Conservation (phyloP, 805 yeast genomes). For the Candida namnaoensis region DNA sequence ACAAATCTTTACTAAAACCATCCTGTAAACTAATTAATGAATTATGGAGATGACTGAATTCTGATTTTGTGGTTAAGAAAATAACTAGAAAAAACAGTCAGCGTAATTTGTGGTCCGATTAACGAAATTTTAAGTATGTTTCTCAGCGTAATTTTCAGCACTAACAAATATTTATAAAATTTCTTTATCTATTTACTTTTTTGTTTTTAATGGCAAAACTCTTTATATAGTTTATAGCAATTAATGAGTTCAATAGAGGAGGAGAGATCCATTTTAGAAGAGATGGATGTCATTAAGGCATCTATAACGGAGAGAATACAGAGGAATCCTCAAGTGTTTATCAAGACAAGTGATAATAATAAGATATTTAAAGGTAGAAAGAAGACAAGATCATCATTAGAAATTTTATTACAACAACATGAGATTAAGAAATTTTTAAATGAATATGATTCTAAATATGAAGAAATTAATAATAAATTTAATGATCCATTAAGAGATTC, state of each 20-base stretch:
- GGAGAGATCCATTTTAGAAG: constrained; percentile 39
- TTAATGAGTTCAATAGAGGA: constrained; percentile 25
- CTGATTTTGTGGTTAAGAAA: not conserved
- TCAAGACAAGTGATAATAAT: constrained; percentile 19
- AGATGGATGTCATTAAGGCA: constrained; percentile 61
- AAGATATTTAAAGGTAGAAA: constrained; percentile 21
- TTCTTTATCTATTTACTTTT: too few relatives aligned
- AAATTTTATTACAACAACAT: constrained; percentile 53
- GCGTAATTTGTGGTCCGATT: constrained; percentile 25
- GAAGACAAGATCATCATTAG: constrained; percentile 34
- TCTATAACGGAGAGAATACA: constrained; percentile 56
- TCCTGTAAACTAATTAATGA: not conserved
- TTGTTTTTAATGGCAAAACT: constrained; percentile 35
- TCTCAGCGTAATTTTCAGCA: constrained; percentile 47
- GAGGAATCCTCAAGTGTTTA: constrained; percentile 50
- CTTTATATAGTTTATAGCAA: too few relatives aligned
- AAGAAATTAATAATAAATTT: too few relatives aligned
- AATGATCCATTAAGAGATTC: too few relatives aligned
- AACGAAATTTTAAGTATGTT: constrained; percentile 24
- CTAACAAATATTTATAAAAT: not conserved
- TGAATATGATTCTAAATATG: constrained; percentile 24
- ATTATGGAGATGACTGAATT: too few relatives aligned
- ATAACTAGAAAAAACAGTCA: not conserved
- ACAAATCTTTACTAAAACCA: constrained; percentile 68
- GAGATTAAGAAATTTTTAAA: constrained; percentile 48